These are phyloP conservation scores for Zygosaccharomyces gambellarensis DNA, from an alignment of 805 yeast genomes.

Conservation along the genomic window DNA sequence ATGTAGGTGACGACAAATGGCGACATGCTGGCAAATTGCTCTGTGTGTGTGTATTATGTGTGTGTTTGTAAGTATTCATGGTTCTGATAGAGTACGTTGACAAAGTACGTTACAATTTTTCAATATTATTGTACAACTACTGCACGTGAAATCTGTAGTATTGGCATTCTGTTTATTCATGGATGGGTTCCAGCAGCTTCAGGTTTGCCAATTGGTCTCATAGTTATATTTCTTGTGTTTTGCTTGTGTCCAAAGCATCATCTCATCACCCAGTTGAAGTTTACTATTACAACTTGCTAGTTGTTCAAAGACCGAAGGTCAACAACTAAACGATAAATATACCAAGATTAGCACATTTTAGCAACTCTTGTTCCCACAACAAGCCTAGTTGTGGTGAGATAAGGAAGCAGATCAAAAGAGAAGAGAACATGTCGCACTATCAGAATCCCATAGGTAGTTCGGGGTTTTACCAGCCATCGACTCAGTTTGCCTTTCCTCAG, in stretches of 20 bases:
- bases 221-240: too few species aligned
- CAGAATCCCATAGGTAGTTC: constrained; percentile 9
- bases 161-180: too few species aligned
- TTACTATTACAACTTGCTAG: not conserved
- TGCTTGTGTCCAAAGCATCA: too few species aligned
- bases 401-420: not conserved
- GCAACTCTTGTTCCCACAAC: not conserved
- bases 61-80: too few species aligned
- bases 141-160: not conserved
- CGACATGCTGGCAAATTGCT: not conserved
- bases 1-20: constrained; percentile 1
- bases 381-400: not conserved
- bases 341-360: not conserved
- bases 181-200: too few species aligned
- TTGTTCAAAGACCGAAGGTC: not conserved
- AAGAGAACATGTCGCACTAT: constrained; percentile 14
- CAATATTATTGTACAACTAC: not conserved
- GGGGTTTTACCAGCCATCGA: constrained; percentile 27
- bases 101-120: not conserved
- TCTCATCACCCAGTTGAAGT: not conserved
- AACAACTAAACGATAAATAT: not conserved
- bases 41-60: not conserved
- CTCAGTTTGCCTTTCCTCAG: constrained; percentile 32
- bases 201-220: too few species aligned
- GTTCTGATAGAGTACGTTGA: not conserved